phyloP scores from a whole-genome alignment of 371 early-diverging fungal species.

The Rhizopus stolonifer region DNA sequence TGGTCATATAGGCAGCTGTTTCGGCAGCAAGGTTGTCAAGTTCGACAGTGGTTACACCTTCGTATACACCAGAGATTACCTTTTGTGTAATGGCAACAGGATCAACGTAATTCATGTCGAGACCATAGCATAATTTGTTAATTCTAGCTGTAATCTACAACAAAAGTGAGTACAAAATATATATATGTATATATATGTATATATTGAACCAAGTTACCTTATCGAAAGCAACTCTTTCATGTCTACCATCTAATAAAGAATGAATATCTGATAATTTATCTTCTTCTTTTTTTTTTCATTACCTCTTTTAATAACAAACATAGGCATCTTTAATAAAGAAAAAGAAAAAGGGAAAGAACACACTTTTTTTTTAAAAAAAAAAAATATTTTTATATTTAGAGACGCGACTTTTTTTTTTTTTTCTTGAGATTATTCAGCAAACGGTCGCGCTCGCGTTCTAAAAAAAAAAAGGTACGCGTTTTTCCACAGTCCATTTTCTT shows the following conservation, averaged over 20 bases:
- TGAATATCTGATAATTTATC: neutral
- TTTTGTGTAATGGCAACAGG: constrained; percentile 85
- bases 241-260: constrained; percentile 64
- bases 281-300: constrained; percentile 6
- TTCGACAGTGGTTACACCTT: constrained; percentile 95
- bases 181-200: constrained; percentile 4
- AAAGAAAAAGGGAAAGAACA: neutral
- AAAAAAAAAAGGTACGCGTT: neutral
- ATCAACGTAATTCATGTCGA: constrained; percentile 84
- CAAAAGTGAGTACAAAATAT: neutral
- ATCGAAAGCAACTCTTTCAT: constrained; percentile 86
- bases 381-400: neutral
- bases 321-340: constrained; percentile 23
- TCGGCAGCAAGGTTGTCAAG: constrained; percentile 97
- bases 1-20: constrained; percentile 96
- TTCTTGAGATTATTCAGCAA: neutral
- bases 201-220: constrained; percentile 57
- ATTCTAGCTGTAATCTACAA: constrained; percentile 85
- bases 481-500: neutral
- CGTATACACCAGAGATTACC: constrained; percentile 89
- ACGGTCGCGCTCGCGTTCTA: neutral
- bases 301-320: constrained; percentile 82
- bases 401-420: neutral
- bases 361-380: constrained; percentile 2
- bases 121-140: constrained; percentile 83